Conservation (phyloP, 768 basidiomycete genomes). For the Tulasnella sp. region DNA sequence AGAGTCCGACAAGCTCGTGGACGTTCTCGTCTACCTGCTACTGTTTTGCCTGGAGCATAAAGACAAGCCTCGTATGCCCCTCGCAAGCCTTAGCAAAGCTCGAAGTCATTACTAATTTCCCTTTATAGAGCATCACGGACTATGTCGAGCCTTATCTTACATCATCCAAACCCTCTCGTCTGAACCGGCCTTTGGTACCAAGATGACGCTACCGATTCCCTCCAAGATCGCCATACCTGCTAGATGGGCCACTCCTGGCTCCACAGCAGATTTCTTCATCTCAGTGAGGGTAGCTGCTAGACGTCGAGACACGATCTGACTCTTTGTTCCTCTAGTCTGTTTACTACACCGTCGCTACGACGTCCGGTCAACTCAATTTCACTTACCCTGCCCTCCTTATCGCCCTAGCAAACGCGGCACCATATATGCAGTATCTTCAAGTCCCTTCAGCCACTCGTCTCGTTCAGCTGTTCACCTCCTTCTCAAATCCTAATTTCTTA, state of each 20-base stretch:
- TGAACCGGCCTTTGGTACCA: conserved; percentile 70
- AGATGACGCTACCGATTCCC: conserved; percentile 57
- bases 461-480: conserved; percentile 84
- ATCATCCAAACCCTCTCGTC: conserved; percentile 89
- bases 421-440: conserved; percentile 76
- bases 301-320: neutral
- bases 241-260: conserved; percentile 72
- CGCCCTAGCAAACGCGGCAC: conserved; percentile 80
- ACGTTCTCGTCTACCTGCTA: conserved; percentile 72
- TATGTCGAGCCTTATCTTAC: conserved; percentile 85
- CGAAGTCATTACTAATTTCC: conserved; percentile 15
- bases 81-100: neutral
- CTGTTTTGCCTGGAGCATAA: conserved; percentile 84
- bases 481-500: conserved; percentile 84
- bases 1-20: conserved; percentile 73
- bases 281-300: conserved; percentile 52
- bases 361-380: conserved; percentile 73
- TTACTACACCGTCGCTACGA: conserved; percentile 85
- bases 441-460: conserved; percentile 79
- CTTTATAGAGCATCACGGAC: conserved; percentile 78
- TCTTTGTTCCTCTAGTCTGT: conserved; percentile 56
- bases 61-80: conserved; percentile 77
- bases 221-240: conserved; percentile 59
- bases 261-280: conserved; percentile 81
- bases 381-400: conserved; percentile 92